These are phyloP conservation scores for Dendrocalamus latiflorus DNA, from an alignment of 202 grass and related monocot genomes.

Conservation along the genomic window DNA sequence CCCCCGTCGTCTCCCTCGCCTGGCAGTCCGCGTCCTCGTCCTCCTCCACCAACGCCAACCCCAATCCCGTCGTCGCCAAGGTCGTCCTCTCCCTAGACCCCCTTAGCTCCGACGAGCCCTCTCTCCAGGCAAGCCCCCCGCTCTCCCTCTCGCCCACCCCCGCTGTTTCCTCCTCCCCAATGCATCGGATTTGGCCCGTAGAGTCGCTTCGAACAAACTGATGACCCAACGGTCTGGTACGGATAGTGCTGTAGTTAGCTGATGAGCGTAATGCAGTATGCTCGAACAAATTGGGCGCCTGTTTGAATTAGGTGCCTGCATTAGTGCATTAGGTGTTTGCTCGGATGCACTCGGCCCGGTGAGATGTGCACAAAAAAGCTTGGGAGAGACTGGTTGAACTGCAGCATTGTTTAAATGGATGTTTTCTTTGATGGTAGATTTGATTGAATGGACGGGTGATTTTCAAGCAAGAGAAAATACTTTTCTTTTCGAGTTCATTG, in stretches of 20 bases:
- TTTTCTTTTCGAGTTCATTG: not conserved
- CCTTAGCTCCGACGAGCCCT: slow-evolving; percentile 45
- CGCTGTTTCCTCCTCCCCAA: not conserved
- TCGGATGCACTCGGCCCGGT: not conserved
- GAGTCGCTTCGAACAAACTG: not conserved
- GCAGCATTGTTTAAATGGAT: not conserved
- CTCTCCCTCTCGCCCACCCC: not conserved
- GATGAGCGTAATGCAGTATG: not conserved
- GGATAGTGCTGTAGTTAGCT: not conserved
- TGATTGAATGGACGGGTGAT: not conserved
- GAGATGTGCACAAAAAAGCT: not conserved
- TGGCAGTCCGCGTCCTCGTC: slow-evolving; percentile 41
- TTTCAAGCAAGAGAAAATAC: not conserved
- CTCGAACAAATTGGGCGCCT: not conserved
- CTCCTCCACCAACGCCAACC: slow-evolving; percentile 17
- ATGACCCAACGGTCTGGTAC: not conserved
- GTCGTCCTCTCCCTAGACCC: slow-evolving; percentile 81
- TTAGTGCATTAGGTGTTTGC: not conserved
- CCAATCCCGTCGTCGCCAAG: slow-evolving; percentile 71
- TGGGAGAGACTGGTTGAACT: not conserved
- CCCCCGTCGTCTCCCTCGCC: slow-evolving; percentile 62
- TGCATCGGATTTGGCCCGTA: not conserved
- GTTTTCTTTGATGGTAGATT: not conserved
- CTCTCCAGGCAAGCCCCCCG: slow-evolving; percentile 41
- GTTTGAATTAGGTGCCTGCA: not conserved